phyloP scores from a whole-genome alignment of 2,329 filamentous ascomycete species.

The Paecilomyces sp. region DNA sequence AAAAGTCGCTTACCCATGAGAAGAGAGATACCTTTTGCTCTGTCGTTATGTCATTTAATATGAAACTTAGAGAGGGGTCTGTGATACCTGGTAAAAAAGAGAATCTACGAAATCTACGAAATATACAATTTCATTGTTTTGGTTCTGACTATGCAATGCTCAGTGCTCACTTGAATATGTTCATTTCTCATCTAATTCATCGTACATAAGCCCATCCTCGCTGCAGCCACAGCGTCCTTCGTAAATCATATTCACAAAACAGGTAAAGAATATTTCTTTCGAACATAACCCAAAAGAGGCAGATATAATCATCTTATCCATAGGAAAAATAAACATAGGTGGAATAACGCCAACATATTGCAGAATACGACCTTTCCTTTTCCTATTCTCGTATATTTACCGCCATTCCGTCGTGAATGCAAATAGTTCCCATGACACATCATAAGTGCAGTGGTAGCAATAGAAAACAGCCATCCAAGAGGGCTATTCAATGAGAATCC shows the following conservation, averaged over 20 bases:
- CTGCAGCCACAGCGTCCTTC: neutral
- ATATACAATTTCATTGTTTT: neutral
- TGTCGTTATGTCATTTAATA: neutral
- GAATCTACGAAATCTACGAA: neutral
- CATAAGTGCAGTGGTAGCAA: neutral
- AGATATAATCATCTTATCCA: neutral
- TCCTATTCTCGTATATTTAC: neutral
- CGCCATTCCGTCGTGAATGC: neutral
- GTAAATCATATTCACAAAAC: neutral
- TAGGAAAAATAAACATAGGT: neutral
- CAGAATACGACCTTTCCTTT: neutral
- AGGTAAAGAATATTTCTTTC: neutral
- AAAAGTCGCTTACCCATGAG: neutral
- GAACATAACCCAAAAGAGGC: neutral
- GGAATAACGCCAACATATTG: neutral
- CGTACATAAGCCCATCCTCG: constrained; percentile 17
- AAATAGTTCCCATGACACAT: neutral
- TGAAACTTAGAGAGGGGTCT: neutral
- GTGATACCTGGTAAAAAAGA: neutral
- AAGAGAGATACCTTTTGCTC: neutral
- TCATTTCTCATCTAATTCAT: constrained; percentile 52
- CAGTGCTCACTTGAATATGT: neutral
- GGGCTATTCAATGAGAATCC: constrained; percentile 13
- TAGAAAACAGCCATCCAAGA: neutral
- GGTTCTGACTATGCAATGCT: neutral